These are phyloP conservation scores for Rhizopogon roseolus DNA, from an alignment of 768 basidiomycete genomes.

Conservation along the genomic window DNA sequence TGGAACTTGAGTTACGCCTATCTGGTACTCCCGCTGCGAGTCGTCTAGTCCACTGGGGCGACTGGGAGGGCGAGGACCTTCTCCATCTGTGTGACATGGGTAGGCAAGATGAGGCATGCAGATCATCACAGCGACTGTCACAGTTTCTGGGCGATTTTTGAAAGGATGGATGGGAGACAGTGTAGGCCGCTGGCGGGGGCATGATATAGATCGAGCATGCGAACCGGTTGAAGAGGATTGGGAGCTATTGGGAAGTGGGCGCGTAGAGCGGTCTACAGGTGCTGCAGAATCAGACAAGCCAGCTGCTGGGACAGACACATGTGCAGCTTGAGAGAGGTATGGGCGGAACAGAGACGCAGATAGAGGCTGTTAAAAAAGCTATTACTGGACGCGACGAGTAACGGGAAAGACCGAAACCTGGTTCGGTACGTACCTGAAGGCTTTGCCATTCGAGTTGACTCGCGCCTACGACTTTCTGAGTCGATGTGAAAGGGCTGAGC, in stretches of 20 bases:
- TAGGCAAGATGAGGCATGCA: neutral
- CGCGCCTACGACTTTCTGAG: neutral
- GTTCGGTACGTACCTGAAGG: neutral
- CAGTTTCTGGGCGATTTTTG: neutral
- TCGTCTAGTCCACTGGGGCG: neutral
- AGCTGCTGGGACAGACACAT: neutral
- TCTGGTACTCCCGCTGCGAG: neutral
- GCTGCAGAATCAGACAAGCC: neutral
- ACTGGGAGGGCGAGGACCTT: too few relatives aligned
- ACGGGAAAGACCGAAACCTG: neutral
- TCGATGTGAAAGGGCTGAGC: neutral
- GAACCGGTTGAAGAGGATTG: neutral
- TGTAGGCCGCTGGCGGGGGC: neutral
- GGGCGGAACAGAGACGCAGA: neutral
- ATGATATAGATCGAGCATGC: neutral
- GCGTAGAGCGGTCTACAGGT: neutral
- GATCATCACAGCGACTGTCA: neutral
- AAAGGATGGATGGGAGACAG: neutral
- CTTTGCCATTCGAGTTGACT: neutral
- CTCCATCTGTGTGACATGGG: neutral
- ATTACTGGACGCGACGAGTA: neutral
- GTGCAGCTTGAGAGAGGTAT: neutral
- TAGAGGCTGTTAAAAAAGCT: neutral
- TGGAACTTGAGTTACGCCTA: neutral
- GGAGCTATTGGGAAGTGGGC: neutral